These are phyloP conservation scores for Vitis labrusca DNA, from an alignment of 164 flowering plant genomes.

Conservation along the genomic window DNA sequence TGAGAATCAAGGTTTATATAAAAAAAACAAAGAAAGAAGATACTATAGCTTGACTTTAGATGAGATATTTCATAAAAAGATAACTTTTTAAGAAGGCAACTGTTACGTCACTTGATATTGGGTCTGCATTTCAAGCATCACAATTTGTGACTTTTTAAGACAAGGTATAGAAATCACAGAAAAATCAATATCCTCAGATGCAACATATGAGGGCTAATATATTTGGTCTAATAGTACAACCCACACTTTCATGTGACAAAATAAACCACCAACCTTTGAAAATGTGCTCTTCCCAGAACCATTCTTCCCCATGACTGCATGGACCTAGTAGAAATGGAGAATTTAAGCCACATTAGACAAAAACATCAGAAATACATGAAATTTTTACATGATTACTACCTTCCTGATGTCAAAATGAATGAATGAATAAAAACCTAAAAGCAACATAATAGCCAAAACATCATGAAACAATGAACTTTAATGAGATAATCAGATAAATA, in stretches of 20 bases:
- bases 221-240: not conserved
- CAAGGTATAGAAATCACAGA: not conserved
- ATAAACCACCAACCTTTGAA: conserved; percentile 63
- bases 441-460: too few species aligned
- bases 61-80: not conserved
- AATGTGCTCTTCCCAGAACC: conserved; percentile 99
- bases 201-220: not conserved
- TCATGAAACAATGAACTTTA: too few species aligned
- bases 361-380: not conserved
- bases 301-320: conserved; percentile 97
- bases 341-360: not conserved
- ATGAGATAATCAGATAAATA: too few species aligned
- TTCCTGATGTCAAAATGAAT: too few species aligned
- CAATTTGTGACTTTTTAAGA: too few species aligned
- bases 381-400: too few species aligned
- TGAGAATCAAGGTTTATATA: too few species aligned
- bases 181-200: not conserved
- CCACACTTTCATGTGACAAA: not conserved
- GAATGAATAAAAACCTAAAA: too few species aligned
- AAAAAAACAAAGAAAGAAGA: not conserved
- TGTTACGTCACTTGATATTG: not conserved
- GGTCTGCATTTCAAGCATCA: not conserved
- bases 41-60: not conserved
- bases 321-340: conserved; percentile 49
- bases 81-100: not conserved